These are phyloP conservation scores for Macaranga tanarius DNA, from an alignment of 441 rosid genomes.

Conservation along the genomic window DNA sequence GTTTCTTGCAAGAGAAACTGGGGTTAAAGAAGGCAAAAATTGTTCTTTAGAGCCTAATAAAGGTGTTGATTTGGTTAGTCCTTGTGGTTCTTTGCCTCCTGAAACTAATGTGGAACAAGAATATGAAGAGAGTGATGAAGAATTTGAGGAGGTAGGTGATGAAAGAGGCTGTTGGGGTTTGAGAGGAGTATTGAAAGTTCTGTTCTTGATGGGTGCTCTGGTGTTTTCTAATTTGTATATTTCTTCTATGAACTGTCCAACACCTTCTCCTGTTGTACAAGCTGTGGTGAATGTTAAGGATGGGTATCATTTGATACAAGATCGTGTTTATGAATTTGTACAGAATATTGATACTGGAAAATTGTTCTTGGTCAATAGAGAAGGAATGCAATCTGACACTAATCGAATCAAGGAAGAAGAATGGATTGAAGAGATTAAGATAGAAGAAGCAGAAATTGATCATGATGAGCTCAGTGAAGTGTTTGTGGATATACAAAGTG, in stretches of 20 bases:
- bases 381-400: not conserved
- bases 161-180: conserved; percentile 33
- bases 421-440: conserved; percentile 13
- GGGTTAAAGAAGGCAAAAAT: conserved; percentile 18
- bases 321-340: conserved; percentile 19
- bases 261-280: conserved; percentile 21
- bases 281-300: conserved; percentile 23
- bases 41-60: conserved; percentile 6
- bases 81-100: conserved; percentile 16
- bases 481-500: conserved; percentile 4
- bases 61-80: conserved; percentile 8
- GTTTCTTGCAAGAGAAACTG: conserved; percentile 25
- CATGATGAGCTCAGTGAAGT: conserved; percentile 14
- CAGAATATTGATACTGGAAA: conserved; percentile 21
- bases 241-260: conserved; percentile 41
- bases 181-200: conserved; percentile 24
- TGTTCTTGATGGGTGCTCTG: conserved; percentile 31
- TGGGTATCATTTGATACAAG: conserved; percentile 29
- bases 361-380: conserved; percentile 13
- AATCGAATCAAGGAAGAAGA: conserved; percentile 22
- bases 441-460: conserved; percentile 4
- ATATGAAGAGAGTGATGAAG: conserved; percentile 28
- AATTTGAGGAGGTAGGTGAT: conserved; percentile 36
- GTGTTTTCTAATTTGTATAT: conserved; percentile 32
- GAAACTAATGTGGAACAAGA: conserved; percentile 22